phyloP scores from a whole-genome alignment of 805 yeast genomes.

The Candida easanensis region DNA sequence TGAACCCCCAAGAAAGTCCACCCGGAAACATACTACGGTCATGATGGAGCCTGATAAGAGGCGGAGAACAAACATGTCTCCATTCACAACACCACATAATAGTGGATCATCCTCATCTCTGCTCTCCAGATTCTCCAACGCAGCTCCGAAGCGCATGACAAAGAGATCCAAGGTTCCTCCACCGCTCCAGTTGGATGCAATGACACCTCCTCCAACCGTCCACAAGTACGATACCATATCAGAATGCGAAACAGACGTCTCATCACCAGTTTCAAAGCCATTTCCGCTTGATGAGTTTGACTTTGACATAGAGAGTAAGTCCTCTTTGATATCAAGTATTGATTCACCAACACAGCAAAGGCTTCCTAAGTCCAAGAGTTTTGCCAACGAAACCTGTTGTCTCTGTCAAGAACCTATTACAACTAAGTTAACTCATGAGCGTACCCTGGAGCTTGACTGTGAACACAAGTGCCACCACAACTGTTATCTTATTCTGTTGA shows the following conservation, averaged over 20 bases:
- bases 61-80: constrained; percentile 4
- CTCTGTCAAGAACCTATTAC: constrained; percentile 44
- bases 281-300: not conserved
- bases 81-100: constrained; percentile 8
- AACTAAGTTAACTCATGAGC: constrained; percentile 41
- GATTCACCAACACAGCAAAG: constrained; percentile 10
- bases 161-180: constrained; percentile 25
- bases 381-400: constrained; percentile 33
- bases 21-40: not conserved
- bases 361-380: constrained; percentile 13
- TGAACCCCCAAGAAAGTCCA: not conserved
- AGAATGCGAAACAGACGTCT: not conserved
- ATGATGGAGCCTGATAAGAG: constrained; percentile 10
- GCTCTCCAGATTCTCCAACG: constrained; percentile 5
- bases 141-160: constrained; percentile 18
- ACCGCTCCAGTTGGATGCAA: constrained; percentile 18
- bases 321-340: not conserved
- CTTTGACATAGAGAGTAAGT: not conserved
- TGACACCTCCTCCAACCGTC: constrained; percentile 26
- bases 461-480: constrained; percentile 43
- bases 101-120: not conserved
- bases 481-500: constrained; percentile 36
- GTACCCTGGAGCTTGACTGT: constrained; percentile 39
- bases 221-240: not conserved
- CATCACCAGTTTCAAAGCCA: constrained; percentile 3